phyloP scores from a whole-genome alignment of 2,329 filamentous ascomycete genomes.

The Aspergillus melleus region DNA sequence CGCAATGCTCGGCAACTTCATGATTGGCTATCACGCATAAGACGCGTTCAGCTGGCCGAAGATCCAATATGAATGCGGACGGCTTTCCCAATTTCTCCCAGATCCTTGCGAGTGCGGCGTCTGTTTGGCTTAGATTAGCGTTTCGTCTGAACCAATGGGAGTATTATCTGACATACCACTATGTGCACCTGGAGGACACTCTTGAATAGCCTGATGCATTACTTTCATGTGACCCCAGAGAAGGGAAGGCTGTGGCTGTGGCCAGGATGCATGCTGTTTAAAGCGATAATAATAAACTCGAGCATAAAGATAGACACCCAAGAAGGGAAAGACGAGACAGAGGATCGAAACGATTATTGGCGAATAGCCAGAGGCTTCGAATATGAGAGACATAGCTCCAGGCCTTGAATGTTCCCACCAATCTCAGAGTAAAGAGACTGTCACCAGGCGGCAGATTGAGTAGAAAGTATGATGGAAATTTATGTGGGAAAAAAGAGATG shows the following conservation, averaged over 20 bases:
- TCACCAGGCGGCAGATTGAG: neutral
- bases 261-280: slow-evolving; percentile 11
- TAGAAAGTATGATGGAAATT: too few relatives aligned
- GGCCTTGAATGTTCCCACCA: neutral
- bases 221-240: slow-evolving; percentile 15
- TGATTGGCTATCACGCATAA: slow-evolving; percentile 16
- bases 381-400: neutral
- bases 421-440: neutral
- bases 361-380: neutral
- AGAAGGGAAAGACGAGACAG: neutral
- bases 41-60: slow-evolving; percentile 9
- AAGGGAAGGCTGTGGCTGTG: slow-evolving; percentile 15
- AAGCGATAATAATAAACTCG: slow-evolving; percentile 7
- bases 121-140: neutral
- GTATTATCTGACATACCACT: slow-evolving; percentile 2
- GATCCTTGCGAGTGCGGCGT: neutral
- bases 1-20: slow-evolving; percentile 21
- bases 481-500: too few relatives aligned
- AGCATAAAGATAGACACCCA: slow-evolving; percentile 1
- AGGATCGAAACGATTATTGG: neutral
- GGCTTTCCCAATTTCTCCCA: slow-evolving; percentile 4
- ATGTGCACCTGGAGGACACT: slow-evolving; percentile 2
- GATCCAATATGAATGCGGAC: slow-evolving; percentile 11
- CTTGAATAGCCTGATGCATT: slow-evolving; percentile 7
- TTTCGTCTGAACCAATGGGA: neutral